Base-by-base conservation (phyloP, 345 rosid species). In the Populus tremula region DNA sequence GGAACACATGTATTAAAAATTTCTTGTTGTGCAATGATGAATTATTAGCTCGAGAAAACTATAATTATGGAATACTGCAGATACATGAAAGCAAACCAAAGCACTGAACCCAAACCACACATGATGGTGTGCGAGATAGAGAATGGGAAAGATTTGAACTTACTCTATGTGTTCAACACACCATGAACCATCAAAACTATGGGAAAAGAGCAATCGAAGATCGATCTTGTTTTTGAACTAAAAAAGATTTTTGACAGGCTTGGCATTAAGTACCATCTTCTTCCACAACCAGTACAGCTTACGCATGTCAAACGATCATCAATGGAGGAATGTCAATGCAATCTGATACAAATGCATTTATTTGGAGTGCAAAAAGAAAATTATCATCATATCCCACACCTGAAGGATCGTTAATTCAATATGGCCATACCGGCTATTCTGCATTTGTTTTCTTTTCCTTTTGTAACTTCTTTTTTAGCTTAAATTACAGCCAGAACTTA, bases 111-210 rank as follows among this genome's bases (percentile, higher is more conserved):
- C 89, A 18, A 90, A 87, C 36, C 91, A 88, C 74, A 5, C 71
- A 3, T 90, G 67, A 5, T 84, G 64, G 84, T 87, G 67, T 88
- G 83, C 79, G 90, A 85, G 72, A 90, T 90, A 29, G 93, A 88
- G 80, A 77, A 90, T 31, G 62, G 87, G 82, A 77, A 88, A 80
- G 82, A 84, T 85, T 63, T 90, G 86, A 88, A 86, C 59, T 90
- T 69, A 68, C 56, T 18, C 77, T 88, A 23, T 81, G 75, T 20
- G 88, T 90, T 56, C 86, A 75, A 29, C 93, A 90, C 82, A 90
- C 93, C 14, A 90, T 90, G 71, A 89, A 89, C 83, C 90, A 86
- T 74, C 93, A 90, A 73, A 90, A 90, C 81, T 86, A 45, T 23
- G 93, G 91, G 91, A 90, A 47, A 84, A 82, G 74, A 85, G 79